Base-by-base conservation (phyloP, 805 yeast genomes). In the Pichia heedii region DNA sequence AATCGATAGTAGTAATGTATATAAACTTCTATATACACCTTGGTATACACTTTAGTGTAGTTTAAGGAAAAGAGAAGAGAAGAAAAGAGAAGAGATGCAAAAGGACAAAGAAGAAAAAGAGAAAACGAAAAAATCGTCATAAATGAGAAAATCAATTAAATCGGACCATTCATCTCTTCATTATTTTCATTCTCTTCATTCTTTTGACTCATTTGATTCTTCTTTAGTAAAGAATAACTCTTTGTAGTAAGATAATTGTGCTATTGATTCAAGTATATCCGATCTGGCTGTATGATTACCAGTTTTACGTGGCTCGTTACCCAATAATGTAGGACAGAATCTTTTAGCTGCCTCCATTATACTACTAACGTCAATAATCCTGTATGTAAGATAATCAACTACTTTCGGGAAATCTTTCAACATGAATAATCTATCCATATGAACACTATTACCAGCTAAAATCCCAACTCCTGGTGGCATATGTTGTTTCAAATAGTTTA, bases 381-480 rank as follows among this genome's bases (percentile, higher is more conserved):
- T 73, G 59, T 93, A 93, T 57, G 68, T 75, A 53, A 76, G 62
- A 46, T 69, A 70, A 34, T 74, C 74, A n/a, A 74, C 50, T 8
- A 86, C 80, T 39, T 71, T 61, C 0, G 97, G 97, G 67, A 93
- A 79, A 55, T 90, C 96, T 42, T 76, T 71, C 58, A 77, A 66
- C 82, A 93, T 73, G 62, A 90, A 93, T 40, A 83, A 70, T 46
- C 87, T 74, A 60, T 93, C 99, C 80, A 86, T 81, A 61, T 93
- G 97, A 18, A 93, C 80, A 0, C 95, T 75, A 53, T 90, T 93
- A 2, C 99, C 99, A 0, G 95, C 95, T 43, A 93, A 62, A 0
- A 93, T 64, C 2, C 88, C 97, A 18, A 67, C 64, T 2, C 77
- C 67, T 11, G 67, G 65, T 3, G 76, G 74, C 10, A 84, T 69